Evolutionary conservation across 2,329 filamentous ascomycete genomes (phyloP), one percentile per base, ranked within the genome.

Genomic region (Arthrobotrys entomopaga): DNA sequence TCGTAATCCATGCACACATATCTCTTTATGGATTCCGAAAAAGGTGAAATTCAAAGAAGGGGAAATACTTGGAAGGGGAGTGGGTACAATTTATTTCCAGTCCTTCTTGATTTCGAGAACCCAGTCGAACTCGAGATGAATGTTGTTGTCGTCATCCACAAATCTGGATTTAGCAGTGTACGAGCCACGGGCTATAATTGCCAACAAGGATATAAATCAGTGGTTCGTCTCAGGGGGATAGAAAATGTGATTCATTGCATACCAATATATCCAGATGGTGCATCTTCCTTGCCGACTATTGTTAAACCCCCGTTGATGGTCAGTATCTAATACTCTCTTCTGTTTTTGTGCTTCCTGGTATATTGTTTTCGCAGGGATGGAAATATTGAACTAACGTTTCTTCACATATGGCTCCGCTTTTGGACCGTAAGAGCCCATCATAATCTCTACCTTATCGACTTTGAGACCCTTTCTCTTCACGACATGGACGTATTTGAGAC

Each of bases 81-180:
- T 43, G 13, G 15, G 20, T 34, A 13, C 46, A 34, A 13, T 19
- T 61, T 56, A 75, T 29, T 69, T 63, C 95, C 95, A 98, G 81
- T 97, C 92, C 87, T 98, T 99, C 83, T 90, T 87, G 82, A 99
- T 97, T 81, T 97, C 91, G 80, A 99, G 98, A 76, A 90, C 89
- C 95, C 95, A 99, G 80, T 96, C 91, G 82, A 99, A 99, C 81
- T 90, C 86, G 77, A 99, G 86, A 83, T 99, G 93, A 77, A 87
- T 89, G 83, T 92, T 89, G 82, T 95, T 90, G 84, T 99, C 95
- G 80, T 99, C 95, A 81, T 99, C 95, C 76, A 97, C 87, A 82
- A 99, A 99, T 82, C 88, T 92, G 78, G 93, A 97, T 75, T 89
- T 83, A 76, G 93, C 93, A 75, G 91, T 90, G 86, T 99, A 99